Evolutionary conservation across 2,329 filamentous ascomycete genomes (phyloP), one percentile per base, ranked within the genome.

Genomic region (Pseudopyricularia cyperi): DNA sequence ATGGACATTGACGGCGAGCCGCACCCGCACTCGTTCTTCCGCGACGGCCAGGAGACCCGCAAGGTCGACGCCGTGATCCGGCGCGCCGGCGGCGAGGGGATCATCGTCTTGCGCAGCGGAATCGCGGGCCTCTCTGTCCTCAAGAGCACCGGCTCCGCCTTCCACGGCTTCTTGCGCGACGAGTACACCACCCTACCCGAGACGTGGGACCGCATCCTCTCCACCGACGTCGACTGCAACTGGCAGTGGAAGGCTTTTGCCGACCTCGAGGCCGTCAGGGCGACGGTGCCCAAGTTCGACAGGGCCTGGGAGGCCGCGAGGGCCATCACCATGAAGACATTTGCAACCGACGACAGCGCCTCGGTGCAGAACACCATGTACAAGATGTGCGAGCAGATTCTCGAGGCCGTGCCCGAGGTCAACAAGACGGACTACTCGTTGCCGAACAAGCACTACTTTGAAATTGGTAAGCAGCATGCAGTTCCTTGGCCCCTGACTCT

Each of bases 391-490:
- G 85, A 91, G 67, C 74, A 84, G 66, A 95, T 98, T 59, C 74
- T 98, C 51, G 84, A 79, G 8, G 80, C 75, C 22, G 86, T 83
- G 24, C 85, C 89, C 14, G 74, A 83, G 57, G 78, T 89, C 22
- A 79, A 84, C 46, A 74, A 76, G 22, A 87, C 93, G 42, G 79
- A 85, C 60, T 97, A 96, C 66, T 76, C 84, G 8, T 75, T 98
- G 62, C 93, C 93, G 11, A 98, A 98, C 75, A 97, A 96, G 74
- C 93, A 98, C 71, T 97, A 96, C 72, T 97, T 97, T 64, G 91
- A 97, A 70, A 84, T 97, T 67, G 37, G 49, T 89, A 72, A 71
- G 83, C 24, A 7, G 7, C 17, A 22, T 19, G 22, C 11, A 7
- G 11, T 42, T 22, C 8, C 22, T 19, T 22, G 37, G n/a, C n/a